phyloP scores from a whole-genome alignment of 2,329 filamentous ascomycete genomes.

The Geosmithia putterillii region DNA sequence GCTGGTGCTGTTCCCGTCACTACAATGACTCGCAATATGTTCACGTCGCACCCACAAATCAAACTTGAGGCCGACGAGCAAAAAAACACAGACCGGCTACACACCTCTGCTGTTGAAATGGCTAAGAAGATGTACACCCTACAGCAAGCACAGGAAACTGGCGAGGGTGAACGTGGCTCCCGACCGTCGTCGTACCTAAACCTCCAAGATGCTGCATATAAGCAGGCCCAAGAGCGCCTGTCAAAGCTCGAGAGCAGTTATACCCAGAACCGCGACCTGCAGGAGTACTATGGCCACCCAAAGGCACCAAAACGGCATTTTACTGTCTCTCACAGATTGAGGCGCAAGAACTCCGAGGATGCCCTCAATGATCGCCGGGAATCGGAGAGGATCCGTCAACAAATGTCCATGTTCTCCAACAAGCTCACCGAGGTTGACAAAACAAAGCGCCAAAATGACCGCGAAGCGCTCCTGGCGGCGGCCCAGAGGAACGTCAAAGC shows the following conservation, averaged over 20 bases:
- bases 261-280: constrained; percentile 48
- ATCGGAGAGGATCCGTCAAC: constrained; percentile 59
- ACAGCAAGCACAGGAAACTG: constrained; percentile 46
- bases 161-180: constrained; percentile 20
- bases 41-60: constrained; percentile 62
- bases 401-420: constrained; percentile 68
- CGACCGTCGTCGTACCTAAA: constrained; percentile 38
- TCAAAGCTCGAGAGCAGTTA: constrained; percentile 67
- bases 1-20: constrained; percentile 56
- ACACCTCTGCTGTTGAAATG: constrained; percentile 80
- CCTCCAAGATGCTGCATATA: constrained; percentile 79
- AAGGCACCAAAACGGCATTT: constrained; percentile 28
- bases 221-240: constrained; percentile 71
- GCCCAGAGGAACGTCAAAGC: constrained; percentile 81
- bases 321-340: constrained; percentile 40
- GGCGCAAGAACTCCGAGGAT: constrained; percentile 53
- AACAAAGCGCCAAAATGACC: constrained; percentile 63
- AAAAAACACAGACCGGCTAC: constrained; percentile 57
- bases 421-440: constrained; percentile 57
- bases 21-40: constrained; percentile 63
- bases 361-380: constrained; percentile 49
- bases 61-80: constrained; percentile 62
- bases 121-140: constrained; percentile 73
- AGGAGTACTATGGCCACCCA: constrained; percentile 62
- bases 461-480: constrained; percentile 60